Evolutionary conservation across 2,329 filamentous ascomycete species (phyloP).

Genomic region (Aureobasidium melanogenum): DNA sequence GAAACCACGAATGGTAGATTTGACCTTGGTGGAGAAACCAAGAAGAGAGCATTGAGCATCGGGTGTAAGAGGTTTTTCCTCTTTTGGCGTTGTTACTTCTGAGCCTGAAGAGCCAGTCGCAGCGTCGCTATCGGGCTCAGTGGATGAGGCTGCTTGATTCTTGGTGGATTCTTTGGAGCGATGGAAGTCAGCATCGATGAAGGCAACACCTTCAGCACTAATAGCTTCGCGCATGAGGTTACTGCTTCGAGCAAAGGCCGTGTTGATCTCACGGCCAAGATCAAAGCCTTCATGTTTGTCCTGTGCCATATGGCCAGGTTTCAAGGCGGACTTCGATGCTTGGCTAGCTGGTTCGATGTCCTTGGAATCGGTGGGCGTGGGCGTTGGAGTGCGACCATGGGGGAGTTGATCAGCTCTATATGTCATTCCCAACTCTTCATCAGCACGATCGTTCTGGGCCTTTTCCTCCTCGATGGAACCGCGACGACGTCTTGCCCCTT

Average conservation of each 20-base stretch:
- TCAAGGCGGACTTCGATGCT: background rate
- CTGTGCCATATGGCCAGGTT: conserved; percentile 13
- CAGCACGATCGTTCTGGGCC: conserved; percentile 9
- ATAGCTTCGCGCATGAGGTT: conserved; percentile 40
- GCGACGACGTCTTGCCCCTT: conserved; percentile 8
- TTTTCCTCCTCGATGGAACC: background rate
- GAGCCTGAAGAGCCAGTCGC: background rate
- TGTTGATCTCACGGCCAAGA: conserved; percentile 5
- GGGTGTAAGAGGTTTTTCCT: background rate
- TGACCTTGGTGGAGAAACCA: conserved; percentile 14
- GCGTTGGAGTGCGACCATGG: background rate
- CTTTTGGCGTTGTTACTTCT: background rate
- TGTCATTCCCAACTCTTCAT: conserved; percentile 17
- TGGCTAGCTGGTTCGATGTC: background rate
- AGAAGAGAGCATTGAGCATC: conserved; percentile 10
- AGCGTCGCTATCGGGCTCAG: background rate
- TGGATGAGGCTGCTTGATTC: background rate
- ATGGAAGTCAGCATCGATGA: conserved; percentile 24
- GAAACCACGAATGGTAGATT: conserved; percentile 14
- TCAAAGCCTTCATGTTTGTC: conserved; percentile 18
- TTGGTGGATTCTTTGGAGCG: conserved; percentile 4
- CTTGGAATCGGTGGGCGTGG: background rate
- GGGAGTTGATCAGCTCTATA: background rate
- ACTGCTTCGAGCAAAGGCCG: conserved; percentile 37
- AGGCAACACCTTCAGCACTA: conserved; percentile 37